Base-by-base conservation (phyloP, 2,329 filamentous ascomycete genomes). In the Exophiala sp. region DNA sequence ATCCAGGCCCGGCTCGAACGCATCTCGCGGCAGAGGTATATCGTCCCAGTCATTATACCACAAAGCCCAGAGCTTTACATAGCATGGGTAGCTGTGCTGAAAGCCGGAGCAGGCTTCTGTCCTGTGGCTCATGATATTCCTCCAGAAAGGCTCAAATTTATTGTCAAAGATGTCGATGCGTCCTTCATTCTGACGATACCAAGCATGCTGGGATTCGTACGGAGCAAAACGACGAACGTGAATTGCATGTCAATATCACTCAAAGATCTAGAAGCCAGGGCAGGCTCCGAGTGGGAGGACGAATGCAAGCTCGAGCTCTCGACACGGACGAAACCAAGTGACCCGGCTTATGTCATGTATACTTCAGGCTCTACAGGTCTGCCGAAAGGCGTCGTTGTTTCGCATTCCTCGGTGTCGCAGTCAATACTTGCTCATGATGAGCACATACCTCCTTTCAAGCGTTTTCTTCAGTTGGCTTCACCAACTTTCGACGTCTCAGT, bases 401-500 rank as follows among this genome's bases (percentile, higher is more conserved):
- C 89, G 29, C 91, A 96, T 71, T 73, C 77, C 24, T 88, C 91
- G 12, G 90, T 81, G 6, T 87, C 88, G 0, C 91, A 96, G 68
- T 89, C 88, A 52, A 72, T 96, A 6, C 77, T 95, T 40, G 89
- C 89, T 2, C 91, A 96, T 66, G 79, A 95, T 64, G 78, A 75
- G 43, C 84, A 91, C 63, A 85, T 96, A 38, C 91, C 91, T 2
- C 36, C 49, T 0, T 96, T 96, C 66, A 76, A 76, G 12, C 82
- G 90, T 42, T 96, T 96, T 68, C 79, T 96, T 1, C 91, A 96
- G 68, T 96, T 96, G 68, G 91, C 91, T 3, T 87, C 90, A 2
- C 89, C 91, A 1, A 96, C 91, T 0, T 96, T 96, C 67, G 91
- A 96, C 69, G 91, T 96, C 6, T 95, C 89, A 0, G 86, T 96